Evolutionary conservation across 2,329 filamentous ascomycete species (phyloP).

Genomic region (Alternaria sp.): DNA sequence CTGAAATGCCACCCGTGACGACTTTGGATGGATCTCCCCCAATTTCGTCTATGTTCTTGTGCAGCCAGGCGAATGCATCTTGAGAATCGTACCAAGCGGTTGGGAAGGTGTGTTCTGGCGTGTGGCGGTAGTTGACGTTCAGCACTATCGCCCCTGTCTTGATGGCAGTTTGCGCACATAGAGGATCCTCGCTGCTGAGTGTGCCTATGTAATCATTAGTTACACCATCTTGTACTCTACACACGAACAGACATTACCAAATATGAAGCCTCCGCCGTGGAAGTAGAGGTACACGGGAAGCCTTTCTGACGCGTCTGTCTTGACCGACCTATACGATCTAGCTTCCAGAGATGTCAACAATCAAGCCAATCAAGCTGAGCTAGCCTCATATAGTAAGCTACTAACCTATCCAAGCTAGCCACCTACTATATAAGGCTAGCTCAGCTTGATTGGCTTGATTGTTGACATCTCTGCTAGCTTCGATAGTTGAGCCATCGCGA

Average conservation of each 20-base stretch:
- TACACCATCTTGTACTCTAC: fast-evolving
- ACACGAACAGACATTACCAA: constrained; percentile 50
- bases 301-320: constrained; percentile 38
- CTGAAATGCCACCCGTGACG: constrained; percentile 60
- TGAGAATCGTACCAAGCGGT: constrained; percentile 62
- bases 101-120: constrained; percentile 63
- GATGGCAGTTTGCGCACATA: constrained; percentile 59
- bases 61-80: constrained; percentile 65
- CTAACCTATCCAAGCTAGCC: too few relatives aligned
- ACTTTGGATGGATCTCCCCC: constrained; percentile 55
- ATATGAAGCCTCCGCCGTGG: constrained; percentile 66
- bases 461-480: too few relatives aligned
- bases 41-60: constrained; percentile 53
- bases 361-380: too few relatives aligned
- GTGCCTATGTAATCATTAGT: constrained; percentile 32
- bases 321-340: constrained; percentile 57
- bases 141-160: constrained; percentile 57
- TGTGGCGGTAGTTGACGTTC: constrained; percentile 67
- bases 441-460: too few relatives aligned
- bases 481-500: constrained; percentile 56
- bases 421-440: too few relatives aligned
- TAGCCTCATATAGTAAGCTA: too few relatives aligned
- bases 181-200: constrained; percentile 61
- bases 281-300: constrained; percentile 60
- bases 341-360: too few relatives aligned